Conservation (phyloP, 2,329 filamentous ascomycete genomes). For the Alternaria viburni region DNA sequence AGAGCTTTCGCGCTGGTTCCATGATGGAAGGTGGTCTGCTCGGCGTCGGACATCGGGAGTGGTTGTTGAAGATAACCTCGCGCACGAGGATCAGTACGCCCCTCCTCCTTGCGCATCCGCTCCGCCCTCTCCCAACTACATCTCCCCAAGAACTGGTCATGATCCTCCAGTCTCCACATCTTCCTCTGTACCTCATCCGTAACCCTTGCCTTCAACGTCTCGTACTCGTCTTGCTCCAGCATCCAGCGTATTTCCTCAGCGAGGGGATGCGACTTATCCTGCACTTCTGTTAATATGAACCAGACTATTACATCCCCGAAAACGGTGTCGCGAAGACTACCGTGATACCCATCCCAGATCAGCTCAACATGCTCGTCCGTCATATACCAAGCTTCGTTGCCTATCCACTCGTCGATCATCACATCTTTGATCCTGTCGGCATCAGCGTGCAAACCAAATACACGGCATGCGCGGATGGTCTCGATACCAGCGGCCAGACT, state of each 20-base stretch:
- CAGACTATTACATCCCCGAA: not conserved
- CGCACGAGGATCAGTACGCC: not conserved
- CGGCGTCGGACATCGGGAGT: rapidly evolving
- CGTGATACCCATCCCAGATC: not conserved
- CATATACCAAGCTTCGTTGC: not conserved
- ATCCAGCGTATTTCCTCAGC: not conserved
- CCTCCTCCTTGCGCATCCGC: not conserved
- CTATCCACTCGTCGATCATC: not conserved
- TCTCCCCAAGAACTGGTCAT: not conserved
- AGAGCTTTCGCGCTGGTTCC: not conserved
- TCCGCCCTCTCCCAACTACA: not conserved
- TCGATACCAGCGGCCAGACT: not conserved
- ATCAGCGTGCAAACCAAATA: not conserved
- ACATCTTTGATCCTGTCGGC: not conserved
- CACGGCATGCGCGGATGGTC: not conserved
- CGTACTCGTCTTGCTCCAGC: not conserved
- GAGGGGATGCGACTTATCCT: not conserved
- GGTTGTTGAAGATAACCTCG: not conserved
- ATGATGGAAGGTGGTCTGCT: not conserved
- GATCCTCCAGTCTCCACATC: not conserved
- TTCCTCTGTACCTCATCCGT: not conserved
- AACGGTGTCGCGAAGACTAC: not conserved
- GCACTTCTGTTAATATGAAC: not conserved
- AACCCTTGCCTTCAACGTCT: not conserved
- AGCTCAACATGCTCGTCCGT: not conserved